Evolutionary conservation across 2,329 filamentous ascomycete genomes (phyloP).

Genomic region (Xylariaceae sp.): DNA sequence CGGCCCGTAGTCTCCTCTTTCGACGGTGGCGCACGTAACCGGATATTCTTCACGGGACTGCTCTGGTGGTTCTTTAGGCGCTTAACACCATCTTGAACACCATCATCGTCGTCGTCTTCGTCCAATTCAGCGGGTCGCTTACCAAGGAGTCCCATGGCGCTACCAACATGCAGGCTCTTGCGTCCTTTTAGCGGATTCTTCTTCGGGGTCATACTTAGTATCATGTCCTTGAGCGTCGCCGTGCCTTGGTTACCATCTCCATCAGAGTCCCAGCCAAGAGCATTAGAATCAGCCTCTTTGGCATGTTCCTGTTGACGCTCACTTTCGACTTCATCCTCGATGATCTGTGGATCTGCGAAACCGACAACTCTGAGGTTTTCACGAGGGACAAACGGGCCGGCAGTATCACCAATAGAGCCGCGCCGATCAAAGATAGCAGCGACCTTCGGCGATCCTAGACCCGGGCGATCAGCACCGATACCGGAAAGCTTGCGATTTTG

Average conservation of each 20-base stretch:
- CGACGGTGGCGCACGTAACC: conserved; percentile 62
- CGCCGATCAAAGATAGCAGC: conserved; percentile 66
- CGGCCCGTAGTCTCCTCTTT: conserved; percentile 61
- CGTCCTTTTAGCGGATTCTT: conserved; percentile 61
- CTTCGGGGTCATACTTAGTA: conserved; percentile 70
- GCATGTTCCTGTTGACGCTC: conserved; percentile 57
- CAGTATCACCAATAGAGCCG: conserved; percentile 63
- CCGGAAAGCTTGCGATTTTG: conserved; percentile 58
- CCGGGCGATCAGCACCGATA: conserved; percentile 62
- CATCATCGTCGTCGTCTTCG: conserved; percentile 49
- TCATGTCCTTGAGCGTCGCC: conserved; percentile 68
- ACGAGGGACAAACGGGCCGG: conserved; percentile 57
- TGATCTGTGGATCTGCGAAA: conserved; percentile 59
- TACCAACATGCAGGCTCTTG: conserved; percentile 72
- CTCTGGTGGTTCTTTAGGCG: conserved; percentile 65
- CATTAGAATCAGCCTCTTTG: conserved; percentile 49
- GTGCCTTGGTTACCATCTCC: conserved; percentile 24
- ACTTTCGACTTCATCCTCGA: conserved; percentile 59
- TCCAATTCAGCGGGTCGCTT: conserved; percentile 71
- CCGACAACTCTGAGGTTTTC: conserved; percentile 44
- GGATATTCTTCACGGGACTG: conserved; percentile 72
- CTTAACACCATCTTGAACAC: conserved; percentile 59
- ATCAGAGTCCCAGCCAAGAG: too few relatives aligned
- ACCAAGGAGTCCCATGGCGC: conserved; percentile 66
- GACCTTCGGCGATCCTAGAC: conserved; percentile 70